phyloP scores from a whole-genome alignment of 257 asterid species.

The Rauvolfia tetraphylla region DNA sequence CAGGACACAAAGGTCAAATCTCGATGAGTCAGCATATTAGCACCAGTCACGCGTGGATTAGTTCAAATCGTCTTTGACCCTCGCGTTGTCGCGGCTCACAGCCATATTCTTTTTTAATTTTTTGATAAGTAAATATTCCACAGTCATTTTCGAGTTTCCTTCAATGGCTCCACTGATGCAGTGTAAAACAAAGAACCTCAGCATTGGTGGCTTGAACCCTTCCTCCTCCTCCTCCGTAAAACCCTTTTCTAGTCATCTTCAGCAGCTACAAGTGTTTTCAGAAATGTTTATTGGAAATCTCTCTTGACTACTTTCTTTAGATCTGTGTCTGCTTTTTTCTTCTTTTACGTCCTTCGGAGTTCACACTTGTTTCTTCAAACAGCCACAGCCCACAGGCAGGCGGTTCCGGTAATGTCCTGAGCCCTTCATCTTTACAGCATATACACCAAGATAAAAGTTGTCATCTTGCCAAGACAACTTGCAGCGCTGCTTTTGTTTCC shows the following conservation, averaged over 20 bases:
- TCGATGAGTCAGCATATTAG: no score
- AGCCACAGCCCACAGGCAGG: neutral
- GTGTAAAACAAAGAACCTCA: no score
- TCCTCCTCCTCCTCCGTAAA: neutral
- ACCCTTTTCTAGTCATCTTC: neutral
- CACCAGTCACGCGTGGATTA: no score
- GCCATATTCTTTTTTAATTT: no score
- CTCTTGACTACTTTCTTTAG: neutral
- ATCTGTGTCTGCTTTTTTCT: neutral
- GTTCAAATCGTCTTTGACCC: no score
- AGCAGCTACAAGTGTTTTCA: neutral
- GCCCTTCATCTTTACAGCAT: neutral
- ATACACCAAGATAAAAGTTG: neutral
- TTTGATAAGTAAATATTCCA: no score
- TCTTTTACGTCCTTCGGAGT: neutral
- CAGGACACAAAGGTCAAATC: no score
- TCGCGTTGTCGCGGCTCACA: no score
- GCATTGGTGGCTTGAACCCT: neutral
- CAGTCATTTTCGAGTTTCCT: neutral
- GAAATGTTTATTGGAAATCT: neutral
- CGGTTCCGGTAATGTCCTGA: constrained; percentile 8
- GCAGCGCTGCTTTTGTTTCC: neutral
- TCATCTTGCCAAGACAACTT: neutral
- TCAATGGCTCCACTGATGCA: no score
- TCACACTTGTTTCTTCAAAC: neutral